Evolutionary conservation across 2,329 filamentous ascomycete species (phyloP), one percentile per base, ranked within the genome.

Genomic region (Kalmusia sp.): DNA sequence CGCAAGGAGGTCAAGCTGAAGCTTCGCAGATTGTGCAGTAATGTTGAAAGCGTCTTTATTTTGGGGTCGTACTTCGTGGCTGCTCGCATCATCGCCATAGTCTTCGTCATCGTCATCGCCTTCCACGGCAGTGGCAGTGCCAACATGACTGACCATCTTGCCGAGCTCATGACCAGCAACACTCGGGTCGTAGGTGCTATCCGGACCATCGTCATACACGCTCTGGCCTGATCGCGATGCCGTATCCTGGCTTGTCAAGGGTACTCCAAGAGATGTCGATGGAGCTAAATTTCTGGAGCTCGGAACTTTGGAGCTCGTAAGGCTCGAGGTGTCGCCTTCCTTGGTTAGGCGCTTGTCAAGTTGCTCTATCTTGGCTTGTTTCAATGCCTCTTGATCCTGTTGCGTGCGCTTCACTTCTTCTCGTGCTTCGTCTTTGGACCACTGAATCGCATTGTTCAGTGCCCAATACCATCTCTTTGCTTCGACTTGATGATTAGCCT

Each of bases 381-480:
- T 72, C 46, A 96, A 76, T 30, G 88, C 82, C 73, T 95, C 91
- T 5, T 88, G 89, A 64, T 88, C 90, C 51, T 87, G 87, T 6
- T 86, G 86, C 28, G 87, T 87, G 55, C 92, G 87, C 61, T 83
- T 87, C 69, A 93, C 89, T 66, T 97, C 93, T 72, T 96, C 92
- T 63, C 90, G 93, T 6, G 92, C 93, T 76, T 98, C 95, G 68
- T 99, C 95, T 75, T 99, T 99, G 58, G 92, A 89, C 90, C 92
- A 98, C 72, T 98, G 95, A 44, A 99, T 99, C 5, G 95, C 93
- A 72, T 99, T 99, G 78, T 99, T 99, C 58, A 99, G 80, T 0
- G 95, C 91, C 95, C 95, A 99, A 76, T 96, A 99, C 95, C 95
- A 99, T 50, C 95, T 86, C 77, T 99, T 99, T 5, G 95, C 93